A percentile compares a stretch with the other conserved stretches of the same genome.
phyloP scores from a whole-genome alignment of 192 early-diverging fungal species.

The Backusella macrospora region DNA sequence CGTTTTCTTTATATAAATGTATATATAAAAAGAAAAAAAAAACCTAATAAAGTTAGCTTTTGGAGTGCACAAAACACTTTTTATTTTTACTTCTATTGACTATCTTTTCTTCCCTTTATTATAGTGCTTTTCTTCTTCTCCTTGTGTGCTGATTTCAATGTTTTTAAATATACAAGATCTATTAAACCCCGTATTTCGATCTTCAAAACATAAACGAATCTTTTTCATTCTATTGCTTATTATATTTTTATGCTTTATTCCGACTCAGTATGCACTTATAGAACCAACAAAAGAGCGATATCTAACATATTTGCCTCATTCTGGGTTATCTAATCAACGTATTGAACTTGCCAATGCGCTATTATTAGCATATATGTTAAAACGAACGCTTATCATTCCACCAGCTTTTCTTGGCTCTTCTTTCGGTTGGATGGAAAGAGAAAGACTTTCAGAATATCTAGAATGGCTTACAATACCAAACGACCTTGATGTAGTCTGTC shows the following conservation, averaged over 20 bases:
- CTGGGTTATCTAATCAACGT: slow-evolving; percentile 60
- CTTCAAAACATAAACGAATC: not conserved
- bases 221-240: not conserved
- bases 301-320: slow-evolving; percentile 56
- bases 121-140: not conserved
- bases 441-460: slow-evolving; percentile 40
- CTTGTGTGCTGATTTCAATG: not conserved
- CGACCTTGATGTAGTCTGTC: slow-evolving; percentile 24
- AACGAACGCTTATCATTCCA: slow-evolving; percentile 55
- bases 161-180: not conserved
- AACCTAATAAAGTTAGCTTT: too few relatives aligned
- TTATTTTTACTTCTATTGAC: not conserved
- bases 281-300: slow-evolving; percentile 42
- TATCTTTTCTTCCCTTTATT: not conserved
- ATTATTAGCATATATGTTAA: slow-evolving; percentile 52
- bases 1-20: too few relatives aligned
- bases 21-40: too few relatives aligned
- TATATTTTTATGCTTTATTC: not conserved
- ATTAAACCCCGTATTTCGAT: not conserved
- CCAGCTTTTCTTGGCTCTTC: slow-evolving; percentile 54
- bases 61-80: too few relatives aligned
- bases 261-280: not conserved
- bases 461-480: slow-evolving; percentile 43
- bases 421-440: slow-evolving; percentile 44
- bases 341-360: slow-evolving; percentile 58